A percentile compares a stretch with the other conserved stretches of the same genome.
Evolutionary conservation across 352 stramenopile genomes (phyloP).

Genomic region (Globisporangium apiculatum): DNA sequence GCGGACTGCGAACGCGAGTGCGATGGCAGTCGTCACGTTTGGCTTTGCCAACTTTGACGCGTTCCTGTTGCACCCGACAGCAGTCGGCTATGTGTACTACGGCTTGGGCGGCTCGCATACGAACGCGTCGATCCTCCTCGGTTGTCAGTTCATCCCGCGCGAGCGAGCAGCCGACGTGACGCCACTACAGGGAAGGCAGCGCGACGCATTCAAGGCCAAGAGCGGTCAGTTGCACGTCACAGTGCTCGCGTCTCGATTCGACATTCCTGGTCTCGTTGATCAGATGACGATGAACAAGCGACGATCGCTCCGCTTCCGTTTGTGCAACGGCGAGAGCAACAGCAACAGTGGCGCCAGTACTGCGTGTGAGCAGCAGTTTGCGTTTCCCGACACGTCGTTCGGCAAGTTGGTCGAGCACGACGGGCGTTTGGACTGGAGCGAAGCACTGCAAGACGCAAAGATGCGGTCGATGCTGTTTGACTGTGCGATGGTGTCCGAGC

Average conservation of each 20-base stretch:
- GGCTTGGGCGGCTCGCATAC: slow-evolving; percentile 10
- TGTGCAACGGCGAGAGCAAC: slow-evolving; percentile 3
- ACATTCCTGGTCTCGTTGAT: slow-evolving; percentile 13
- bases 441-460: not conserved
- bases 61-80: slow-evolving; percentile 26
- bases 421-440: slow-evolving; percentile 7
- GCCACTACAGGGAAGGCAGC: slow-evolving; percentile 4
- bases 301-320: slow-evolving; percentile 8
- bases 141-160: slow-evolving; percentile 36
- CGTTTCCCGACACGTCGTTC: slow-evolving; percentile 1
- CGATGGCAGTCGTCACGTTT: slow-evolving; percentile 29
- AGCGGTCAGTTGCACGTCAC: slow-evolving; percentile 28
- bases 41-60: slow-evolving; percentile 23
- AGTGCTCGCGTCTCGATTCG: slow-evolving; percentile 16
- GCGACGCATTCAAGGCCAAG: slow-evolving; percentile 2
- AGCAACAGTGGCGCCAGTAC: not conserved
- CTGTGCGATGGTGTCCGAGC: slow-evolving; percentile 1
- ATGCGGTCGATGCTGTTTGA: slow-evolving; percentile 8
- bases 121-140: slow-evolving; percentile 22
- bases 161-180: slow-evolving; percentile 9
- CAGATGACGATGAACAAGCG: slow-evolving; percentile 13
- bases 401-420: slow-evolving; percentile 2
- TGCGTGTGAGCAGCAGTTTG: not conserved
- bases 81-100: slow-evolving; percentile 23
- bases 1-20: slow-evolving; percentile 24